Conservation (phyloP, 805 yeast species). For the Suhomyces xylopsoci region DNA sequence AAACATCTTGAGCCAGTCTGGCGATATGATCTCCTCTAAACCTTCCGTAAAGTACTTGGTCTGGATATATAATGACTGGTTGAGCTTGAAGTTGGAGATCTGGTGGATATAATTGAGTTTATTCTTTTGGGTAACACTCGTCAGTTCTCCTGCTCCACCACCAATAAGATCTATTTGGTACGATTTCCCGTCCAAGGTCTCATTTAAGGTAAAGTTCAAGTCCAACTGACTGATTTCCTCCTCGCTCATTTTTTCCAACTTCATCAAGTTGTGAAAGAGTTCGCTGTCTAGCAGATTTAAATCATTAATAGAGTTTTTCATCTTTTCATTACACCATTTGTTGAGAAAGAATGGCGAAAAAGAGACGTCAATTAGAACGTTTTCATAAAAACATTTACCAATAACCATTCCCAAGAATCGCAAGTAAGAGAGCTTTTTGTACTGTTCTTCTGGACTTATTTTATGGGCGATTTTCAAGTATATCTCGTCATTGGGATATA, state of each 20-base stretch:
- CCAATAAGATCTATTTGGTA: constrained; percentile 53
- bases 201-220: constrained; percentile 64
- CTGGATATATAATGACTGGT: constrained; percentile 56
- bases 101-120: constrained; percentile 72
- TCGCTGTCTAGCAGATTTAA: constrained; percentile 66
- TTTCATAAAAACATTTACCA: constrained; percentile 87
- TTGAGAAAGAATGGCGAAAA: constrained; percentile 84
- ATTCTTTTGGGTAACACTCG: constrained; percentile 58
- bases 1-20: constrained; percentile 80
- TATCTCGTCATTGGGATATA: constrained; percentile 71
- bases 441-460: constrained; percentile 28
- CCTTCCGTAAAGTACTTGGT: constrained; percentile 68
- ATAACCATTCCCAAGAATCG: constrained; percentile 77
- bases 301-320: constrained; percentile 73
- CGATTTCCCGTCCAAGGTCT: constrained; percentile 36
- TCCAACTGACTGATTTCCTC: constrained; percentile 58
- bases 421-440: constrained; percentile 28
- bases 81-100: constrained; percentile 75
- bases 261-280: constrained; percentile 61
- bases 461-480: constrained; percentile 30
- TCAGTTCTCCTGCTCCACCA: constrained; percentile 48
- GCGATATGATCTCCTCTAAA: constrained; percentile 60
- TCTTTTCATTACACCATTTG: constrained; percentile 53
- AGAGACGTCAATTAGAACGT: constrained; percentile 72
- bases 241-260: constrained; percentile 53